A percentile compares a stretch with the other conserved stretches of the same genome.
phyloP scores from a whole-genome alignment of 805 yeast species.

The Wickerhamiella cacticola region DNA sequence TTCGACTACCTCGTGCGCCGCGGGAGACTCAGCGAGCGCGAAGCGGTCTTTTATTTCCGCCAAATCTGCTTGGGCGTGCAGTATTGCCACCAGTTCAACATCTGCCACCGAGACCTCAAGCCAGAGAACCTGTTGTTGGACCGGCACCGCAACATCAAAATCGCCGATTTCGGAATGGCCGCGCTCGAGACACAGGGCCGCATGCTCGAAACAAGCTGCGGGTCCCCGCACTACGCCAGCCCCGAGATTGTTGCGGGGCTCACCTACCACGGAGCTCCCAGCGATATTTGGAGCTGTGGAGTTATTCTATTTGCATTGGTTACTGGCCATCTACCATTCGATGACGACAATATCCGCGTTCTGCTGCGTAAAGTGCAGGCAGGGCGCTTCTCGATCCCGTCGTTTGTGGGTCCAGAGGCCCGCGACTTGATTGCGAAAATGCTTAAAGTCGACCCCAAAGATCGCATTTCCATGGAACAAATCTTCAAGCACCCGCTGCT shows the following conservation, averaged over 20 bases:
- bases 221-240: slow-evolving; percentile 97
- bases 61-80: slow-evolving; percentile 75
- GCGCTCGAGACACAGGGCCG: slow-evolving; percentile 78
- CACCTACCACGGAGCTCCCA: slow-evolving; percentile 90
- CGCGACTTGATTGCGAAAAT: slow-evolving; percentile 70
- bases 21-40: slow-evolving; percentile 78
- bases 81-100: slow-evolving; percentile 75
- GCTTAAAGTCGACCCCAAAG: slow-evolving; percentile 69
- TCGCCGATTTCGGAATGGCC: slow-evolving; percentile 99
- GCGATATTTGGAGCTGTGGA: slow-evolving; percentile 98
- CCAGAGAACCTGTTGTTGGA: slow-evolving; percentile 75
- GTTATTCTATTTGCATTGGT: slow-evolving; percentile 84
- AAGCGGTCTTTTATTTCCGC: slow-evolving; percentile 80
- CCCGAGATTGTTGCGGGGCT: slow-evolving; percentile 96
- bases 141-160: slow-evolving; percentile 75
- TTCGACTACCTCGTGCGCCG: slow-evolving; percentile 82
- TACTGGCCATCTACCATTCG: slow-evolving; percentile 93
- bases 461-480: slow-evolving; percentile 66
- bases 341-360: slow-evolving; percentile 86
- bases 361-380: slow-evolving; percentile 80
- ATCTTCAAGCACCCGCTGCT: slow-evolving; percentile 74
- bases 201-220: slow-evolving; percentile 87
- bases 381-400: slow-evolving; percentile 78
- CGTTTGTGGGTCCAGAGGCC: slow-evolving; percentile 68
- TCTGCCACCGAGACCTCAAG: slow-evolving; percentile 78